phyloP scores from a whole-genome alignment of 352 stramenopile species.

The Globisporangium alternatum region DNA sequence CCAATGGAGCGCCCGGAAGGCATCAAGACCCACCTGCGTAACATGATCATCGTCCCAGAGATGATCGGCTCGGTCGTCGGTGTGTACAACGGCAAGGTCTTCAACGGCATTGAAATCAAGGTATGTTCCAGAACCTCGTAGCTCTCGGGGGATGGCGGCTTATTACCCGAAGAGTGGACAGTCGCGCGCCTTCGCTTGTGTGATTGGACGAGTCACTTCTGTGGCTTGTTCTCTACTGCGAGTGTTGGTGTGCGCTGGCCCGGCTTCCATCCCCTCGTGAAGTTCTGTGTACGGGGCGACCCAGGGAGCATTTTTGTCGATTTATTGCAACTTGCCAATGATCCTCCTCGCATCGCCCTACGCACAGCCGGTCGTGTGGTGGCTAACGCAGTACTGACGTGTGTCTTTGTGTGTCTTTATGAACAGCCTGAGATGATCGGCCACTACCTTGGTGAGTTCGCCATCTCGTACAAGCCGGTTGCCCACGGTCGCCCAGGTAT shows the following conservation, averaged over 20 bases:
- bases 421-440: conserved; percentile 98
- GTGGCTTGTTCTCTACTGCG: background rate
- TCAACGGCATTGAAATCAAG: conserved; percentile 99
- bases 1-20: conserved; percentile 97
- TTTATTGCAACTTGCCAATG: conserved; percentile 3
- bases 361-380: background rate
- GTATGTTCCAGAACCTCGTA: conserved; percentile 86
- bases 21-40: conserved; percentile 99
- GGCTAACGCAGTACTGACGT: conserved; percentile 21
- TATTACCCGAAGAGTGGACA: conserved; percentile 67
- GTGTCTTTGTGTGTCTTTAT: conserved; percentile 7
- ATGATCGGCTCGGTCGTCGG: conserved; percentile 99
- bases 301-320: conserved; percentile 61
- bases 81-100: conserved; percentile 99
- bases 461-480: conserved; percentile 98
- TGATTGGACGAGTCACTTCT: background rate
- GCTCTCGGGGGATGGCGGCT: conserved; percentile 82
- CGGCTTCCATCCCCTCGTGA: conserved; percentile 74
- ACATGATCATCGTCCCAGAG: conserved; percentile 99
- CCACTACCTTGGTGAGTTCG: conserved; percentile 99
- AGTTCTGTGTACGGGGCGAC: conserved; percentile 89
- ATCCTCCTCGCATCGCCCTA: conserved; percentile 6
- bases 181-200: background rate
- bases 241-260: conserved; percentile 13
- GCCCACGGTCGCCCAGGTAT: conserved; percentile 99